Conservation (phyloP, 352 stramenopile species). For the Pythium coloratum region DNA sequence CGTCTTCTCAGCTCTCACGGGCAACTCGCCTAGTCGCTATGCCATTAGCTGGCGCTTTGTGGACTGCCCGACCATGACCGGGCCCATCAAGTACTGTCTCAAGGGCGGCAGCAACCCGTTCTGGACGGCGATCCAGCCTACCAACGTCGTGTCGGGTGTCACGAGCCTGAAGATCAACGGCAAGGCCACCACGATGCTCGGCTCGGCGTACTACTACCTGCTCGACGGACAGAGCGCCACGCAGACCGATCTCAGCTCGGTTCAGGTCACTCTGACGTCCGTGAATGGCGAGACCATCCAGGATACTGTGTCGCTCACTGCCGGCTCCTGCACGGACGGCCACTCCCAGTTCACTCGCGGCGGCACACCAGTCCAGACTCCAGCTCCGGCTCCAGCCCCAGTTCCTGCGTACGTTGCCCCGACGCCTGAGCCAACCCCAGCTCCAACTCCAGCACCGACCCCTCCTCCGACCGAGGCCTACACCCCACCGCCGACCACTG, state of each 20-base stretch:
- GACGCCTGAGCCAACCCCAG: conserved; percentile 8
- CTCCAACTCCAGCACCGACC: conserved; percentile 9
- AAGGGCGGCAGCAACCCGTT: conserved; percentile 62
- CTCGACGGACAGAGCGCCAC: conserved; percentile 32
- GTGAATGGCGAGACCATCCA: conserved; percentile 52
- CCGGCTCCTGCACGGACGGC: conserved; percentile 48
- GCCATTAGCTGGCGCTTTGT: conserved; percentile 70
- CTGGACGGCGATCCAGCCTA: conserved; percentile 64
- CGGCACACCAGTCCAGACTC: conserved; percentile 3
- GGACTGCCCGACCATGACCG: conserved; percentile 49
- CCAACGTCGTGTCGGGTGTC: conserved; percentile 49
- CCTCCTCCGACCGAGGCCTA: conserved; percentile 2
- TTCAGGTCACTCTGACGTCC: conserved; percentile 52
- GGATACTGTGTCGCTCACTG: conserved; percentile 50
- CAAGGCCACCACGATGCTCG: conserved; percentile 51
- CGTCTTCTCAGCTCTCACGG: conserved; percentile 72
- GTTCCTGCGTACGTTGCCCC: conserved; percentile 7
- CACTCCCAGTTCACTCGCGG: conserved; percentile 42
- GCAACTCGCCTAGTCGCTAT: conserved; percentile 49
- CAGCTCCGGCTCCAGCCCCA: not conserved
- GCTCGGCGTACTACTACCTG: conserved; percentile 48
- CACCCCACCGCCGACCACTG: not conserved
- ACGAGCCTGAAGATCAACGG: conserved; percentile 63
- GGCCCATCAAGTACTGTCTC: conserved; percentile 67
- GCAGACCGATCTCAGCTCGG: conserved; percentile 28